Evolutionary conservation across 2,329 filamentous ascomycete species (phyloP).

Genomic region (Microcyclospora tardicrescens): DNA sequence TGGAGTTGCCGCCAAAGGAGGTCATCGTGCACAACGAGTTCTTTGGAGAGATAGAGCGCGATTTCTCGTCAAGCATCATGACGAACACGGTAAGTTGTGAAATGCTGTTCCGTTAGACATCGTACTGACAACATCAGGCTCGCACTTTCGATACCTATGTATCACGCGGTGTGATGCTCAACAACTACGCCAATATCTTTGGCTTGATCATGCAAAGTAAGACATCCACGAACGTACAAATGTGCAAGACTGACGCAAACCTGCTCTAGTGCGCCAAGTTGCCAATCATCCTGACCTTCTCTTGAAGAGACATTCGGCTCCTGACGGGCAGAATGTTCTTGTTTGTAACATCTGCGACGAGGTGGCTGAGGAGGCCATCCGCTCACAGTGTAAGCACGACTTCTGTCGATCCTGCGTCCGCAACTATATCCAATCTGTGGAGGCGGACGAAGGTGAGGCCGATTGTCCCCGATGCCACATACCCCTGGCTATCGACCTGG

Average conservation of each 20-base stretch:
- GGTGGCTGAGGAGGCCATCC: constrained; percentile 85
- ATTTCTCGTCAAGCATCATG: constrained; percentile 95
- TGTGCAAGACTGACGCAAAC: no score
- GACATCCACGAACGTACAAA: not conserved
- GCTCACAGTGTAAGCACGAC: constrained; percentile 84
- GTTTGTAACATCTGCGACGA: constrained; percentile 95
- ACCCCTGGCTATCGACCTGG: constrained; percentile 74
- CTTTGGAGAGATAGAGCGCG: constrained; percentile 90
- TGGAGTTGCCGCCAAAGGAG: constrained; percentile 94
- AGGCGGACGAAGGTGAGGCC: constrained; percentile 44
- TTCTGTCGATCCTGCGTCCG: constrained; percentile 74
- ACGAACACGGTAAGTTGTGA: constrained; percentile 40
- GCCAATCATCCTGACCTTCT: constrained; percentile 93
- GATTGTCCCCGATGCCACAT: constrained; percentile 92
- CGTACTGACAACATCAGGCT: constrained; percentile 35
- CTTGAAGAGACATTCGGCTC: constrained; percentile 63
- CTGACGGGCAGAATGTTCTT: constrained; percentile 78
- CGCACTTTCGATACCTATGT: constrained; percentile 94
- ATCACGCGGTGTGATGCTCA: constrained; percentile 76
- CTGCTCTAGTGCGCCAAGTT: constrained; percentile 31
- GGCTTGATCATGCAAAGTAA: constrained; percentile 89
- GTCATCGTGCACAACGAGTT: constrained; percentile 87
- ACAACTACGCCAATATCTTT: constrained; percentile 99
- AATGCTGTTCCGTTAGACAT: no score
- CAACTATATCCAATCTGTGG: constrained; percentile 66